Percentiles rank a stretch among this genome's conserved stretches.
These are phyloP conservation scores for Trametes gibbosa DNA, from an alignment of 768 basidiomycete species.

Conservation along the genomic window DNA sequence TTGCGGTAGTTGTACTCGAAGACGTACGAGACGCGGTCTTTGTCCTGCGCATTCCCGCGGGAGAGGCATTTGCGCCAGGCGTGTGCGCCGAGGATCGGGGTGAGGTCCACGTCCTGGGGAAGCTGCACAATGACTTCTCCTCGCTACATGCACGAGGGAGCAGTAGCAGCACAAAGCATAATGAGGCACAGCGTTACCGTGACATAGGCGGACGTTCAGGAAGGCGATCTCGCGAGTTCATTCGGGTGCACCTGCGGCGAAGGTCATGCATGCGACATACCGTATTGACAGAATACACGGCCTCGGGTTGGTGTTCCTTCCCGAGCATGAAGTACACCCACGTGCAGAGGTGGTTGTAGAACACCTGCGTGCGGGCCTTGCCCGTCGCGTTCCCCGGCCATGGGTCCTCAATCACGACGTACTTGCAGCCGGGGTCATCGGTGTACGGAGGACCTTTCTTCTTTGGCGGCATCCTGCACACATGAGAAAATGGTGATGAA, in stretches of 20 bases:
- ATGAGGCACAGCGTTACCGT: neutral
- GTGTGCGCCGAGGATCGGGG: constrained; percentile 26
- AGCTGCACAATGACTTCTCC: constrained; percentile 26
- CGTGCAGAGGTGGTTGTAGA: constrained; percentile 20
- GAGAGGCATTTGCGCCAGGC: constrained; percentile 22
- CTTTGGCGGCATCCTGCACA: neutral
- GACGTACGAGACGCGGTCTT: constrained; percentile 22
- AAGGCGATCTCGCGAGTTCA: neutral
- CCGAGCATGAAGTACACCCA: constrained; percentile 26
- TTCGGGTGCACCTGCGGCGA: neutral
- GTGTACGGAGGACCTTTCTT: constrained; percentile 28
- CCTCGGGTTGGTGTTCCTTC: constrained; percentile 13
- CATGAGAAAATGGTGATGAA: too few relatives aligned
- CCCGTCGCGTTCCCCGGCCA: constrained; percentile 23
- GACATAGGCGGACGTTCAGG: neutral
- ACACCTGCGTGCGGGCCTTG: constrained; percentile 15
- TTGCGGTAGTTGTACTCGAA: constrained; percentile 29
- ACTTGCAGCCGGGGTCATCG: constrained; percentile 27
- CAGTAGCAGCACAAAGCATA: neutral
- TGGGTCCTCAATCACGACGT: constrained; percentile 28
- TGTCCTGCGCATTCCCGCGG: neutral
- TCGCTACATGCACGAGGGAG: constrained; percentile 11
- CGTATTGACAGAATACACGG: constrained; percentile 23
- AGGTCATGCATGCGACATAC: constrained; percentile 17
- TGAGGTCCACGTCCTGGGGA: constrained; percentile 19